These are phyloP conservation scores for Ramularia collo-cygni DNA, from an alignment of 2,329 filamentous ascomycete species.

Conservation along the genomic window DNA sequence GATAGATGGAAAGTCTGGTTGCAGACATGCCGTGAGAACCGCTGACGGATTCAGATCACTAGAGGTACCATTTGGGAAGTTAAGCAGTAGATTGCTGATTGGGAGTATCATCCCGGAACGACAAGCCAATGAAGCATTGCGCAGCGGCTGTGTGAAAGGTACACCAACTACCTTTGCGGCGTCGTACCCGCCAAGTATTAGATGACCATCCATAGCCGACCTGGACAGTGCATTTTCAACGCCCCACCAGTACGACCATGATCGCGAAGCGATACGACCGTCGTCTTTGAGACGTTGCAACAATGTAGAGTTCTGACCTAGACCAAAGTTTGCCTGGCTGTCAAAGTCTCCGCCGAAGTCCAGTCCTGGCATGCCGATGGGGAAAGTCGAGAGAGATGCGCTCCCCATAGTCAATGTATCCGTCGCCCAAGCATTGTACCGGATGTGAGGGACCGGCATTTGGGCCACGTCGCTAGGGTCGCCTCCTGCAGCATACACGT, in stretches of 20 bases:
- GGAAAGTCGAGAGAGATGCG: conserved; percentile 6
- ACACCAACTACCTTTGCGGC: conserved; percentile 21
- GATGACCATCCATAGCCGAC: conserved; percentile 21
- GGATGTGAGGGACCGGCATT: conserved; percentile 9
- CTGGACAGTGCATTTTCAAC: conserved; percentile 13
- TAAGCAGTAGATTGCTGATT: conserved; percentile 22
- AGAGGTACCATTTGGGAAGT: conserved; percentile 23
- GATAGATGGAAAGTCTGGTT: conserved; percentile 12
- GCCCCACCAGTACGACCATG: conserved; percentile 25
- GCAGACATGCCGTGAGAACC: conserved; percentile 11
- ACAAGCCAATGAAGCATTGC: conserved; percentile 9
- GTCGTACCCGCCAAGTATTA: conserved; percentile 29
- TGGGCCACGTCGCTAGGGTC: conserved; percentile 13
- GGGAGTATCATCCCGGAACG: conserved; percentile 18
- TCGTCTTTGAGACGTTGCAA: conserved; percentile 17
- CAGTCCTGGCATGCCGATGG: conserved; percentile 16
- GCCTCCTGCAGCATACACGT: conserved; percentile 10
- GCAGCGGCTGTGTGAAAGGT: conserved; percentile 17
- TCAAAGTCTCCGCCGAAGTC: conserved; percentile 8
- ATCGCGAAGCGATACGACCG: conserved; percentile 20
- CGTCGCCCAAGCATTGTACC: conserved; percentile 12
- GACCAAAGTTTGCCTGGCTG: conserved; percentile 16
- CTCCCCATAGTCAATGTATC: conserved; percentile 10
- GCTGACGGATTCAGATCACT: conserved; percentile 6
- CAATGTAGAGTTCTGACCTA: conserved; percentile 25